Evolutionary conservation across 805 yeast species (phyloP), one percentile per base, ranked within the genome.

Genomic region (Starmerella etchellsii): DNA sequence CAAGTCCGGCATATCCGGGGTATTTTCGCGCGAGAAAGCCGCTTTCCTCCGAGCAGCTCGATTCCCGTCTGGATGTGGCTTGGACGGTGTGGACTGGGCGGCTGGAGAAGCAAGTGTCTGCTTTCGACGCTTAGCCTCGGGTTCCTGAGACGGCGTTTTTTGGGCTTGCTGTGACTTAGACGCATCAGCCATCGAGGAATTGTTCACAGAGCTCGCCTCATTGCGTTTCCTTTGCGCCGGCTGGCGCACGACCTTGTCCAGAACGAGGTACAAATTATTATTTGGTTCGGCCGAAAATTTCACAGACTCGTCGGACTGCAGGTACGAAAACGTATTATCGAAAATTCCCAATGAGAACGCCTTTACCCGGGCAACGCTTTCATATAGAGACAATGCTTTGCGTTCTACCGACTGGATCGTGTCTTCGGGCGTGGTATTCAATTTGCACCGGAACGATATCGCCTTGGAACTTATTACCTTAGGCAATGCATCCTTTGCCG

Each of bases 241-340:
- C 19, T 30, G 25, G 6, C 7, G 32, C 8, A 5, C 9, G 11
- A 34, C 30, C 18, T 42, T 37, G 3, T 37, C 33, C 5, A 46
- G 42, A 2, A 46, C 30, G 14, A 45, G 28, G 26, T 36, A 45
- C 18, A 40, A 26, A 10, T 35, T 33, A 6, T 32, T 9, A 3
- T 38, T 13, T 2, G 39, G 18, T 15, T 36, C 37, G 7, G 34
- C 25, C 15, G 34, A 19, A 13, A 30, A 36, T 8, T 28, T 21
- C 4, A 43, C 39, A 2, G 30, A 21, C 16, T 40, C 42, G 10
- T 34, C 27, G 2, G 40, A 35, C 13, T 26, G 36, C 22, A 45
- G 29, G 10, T 37, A 42, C 16, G 41, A 45, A 24, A 45, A 45
- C 14, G 31, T 20, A 4, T 32, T 8, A 20, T 45, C 49, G 15